These are phyloP conservation scores for Fragaria nilgerrensis DNA, from an alignment of 306 rosid genomes.

Conservation along the genomic window DNA sequence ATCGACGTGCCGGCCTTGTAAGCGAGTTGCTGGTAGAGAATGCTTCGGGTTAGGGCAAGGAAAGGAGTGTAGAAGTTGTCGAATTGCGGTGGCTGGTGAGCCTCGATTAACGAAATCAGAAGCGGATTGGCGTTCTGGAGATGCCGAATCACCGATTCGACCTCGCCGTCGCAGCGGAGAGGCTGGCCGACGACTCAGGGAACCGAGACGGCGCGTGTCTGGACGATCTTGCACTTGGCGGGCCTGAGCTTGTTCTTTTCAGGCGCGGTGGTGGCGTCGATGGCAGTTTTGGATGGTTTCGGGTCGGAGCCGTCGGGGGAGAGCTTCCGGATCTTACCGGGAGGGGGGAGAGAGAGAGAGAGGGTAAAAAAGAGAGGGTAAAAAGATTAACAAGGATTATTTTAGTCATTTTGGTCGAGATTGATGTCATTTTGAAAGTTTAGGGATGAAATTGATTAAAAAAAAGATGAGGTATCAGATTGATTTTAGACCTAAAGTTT, in stretches of 20 bases:
- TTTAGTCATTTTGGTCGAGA: too few species aligned
- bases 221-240: slow-evolving; percentile 38
- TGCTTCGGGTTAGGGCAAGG: slow-evolving; percentile 86
- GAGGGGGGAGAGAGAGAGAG: slow-evolving; percentile 40
- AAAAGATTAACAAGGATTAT: too few species aligned
- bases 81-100: slow-evolving; percentile 69
- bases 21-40: slow-evolving; percentile 92
- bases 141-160: slow-evolving; percentile 71
- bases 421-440: too few species aligned
- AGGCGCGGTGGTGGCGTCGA: background rate
- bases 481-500: too few species aligned
- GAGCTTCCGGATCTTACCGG: slow-evolving; percentile 92
- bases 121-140: slow-evolving; percentile 82
- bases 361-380: too few species aligned
- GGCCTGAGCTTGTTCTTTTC: slow-evolving; percentile 34
- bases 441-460: too few species aligned
- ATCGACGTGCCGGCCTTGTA: slow-evolving; percentile 93
- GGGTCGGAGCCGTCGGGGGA: slow-evolving; percentile 62
- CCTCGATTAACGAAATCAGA: slow-evolving; percentile 64
- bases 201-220: slow-evolving; percentile 40
- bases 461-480: too few species aligned
- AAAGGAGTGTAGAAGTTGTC: slow-evolving; percentile 80
- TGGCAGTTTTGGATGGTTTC: slow-evolving; percentile 29
- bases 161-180: slow-evolving; percentile 74
- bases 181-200: slow-evolving; percentile 52